Evolutionary conservation across 495 filamentous ascomycete genomes (phyloP).

Genomic region (Lindgomyces ingoldianus): DNA sequence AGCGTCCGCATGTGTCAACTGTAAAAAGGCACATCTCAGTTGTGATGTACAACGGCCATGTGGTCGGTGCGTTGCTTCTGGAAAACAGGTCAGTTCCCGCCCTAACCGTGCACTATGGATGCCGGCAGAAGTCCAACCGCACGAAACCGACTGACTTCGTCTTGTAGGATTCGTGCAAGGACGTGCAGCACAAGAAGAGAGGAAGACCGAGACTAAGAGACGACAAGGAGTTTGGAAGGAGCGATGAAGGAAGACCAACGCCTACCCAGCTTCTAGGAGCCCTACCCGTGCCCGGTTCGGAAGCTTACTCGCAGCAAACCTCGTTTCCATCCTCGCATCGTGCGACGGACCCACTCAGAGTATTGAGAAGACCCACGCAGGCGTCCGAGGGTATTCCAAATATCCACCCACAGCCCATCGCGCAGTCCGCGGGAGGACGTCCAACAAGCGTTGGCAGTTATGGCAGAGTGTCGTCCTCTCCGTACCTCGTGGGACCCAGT

Average conservation of each 20-base stretch:
- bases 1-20: conserved; percentile 94
- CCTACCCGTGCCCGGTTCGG: conserved; percentile 8
- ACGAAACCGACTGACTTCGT: conserved; percentile 11
- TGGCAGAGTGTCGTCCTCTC: conserved; percentile 8
- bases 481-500: conserved; percentile 15
- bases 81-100: conserved; percentile 58
- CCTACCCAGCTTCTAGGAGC: conserved; percentile 14
- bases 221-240: conserved; percentile 56
- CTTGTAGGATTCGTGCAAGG: conserved; percentile 75
- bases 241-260: conserved; percentile 23
- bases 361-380: conserved; percentile 15
- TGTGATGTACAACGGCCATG: conserved; percentile 69
- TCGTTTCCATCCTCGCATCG: conserved; percentile 17
- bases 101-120: conserved; percentile 4
- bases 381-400: conserved; percentile 16
- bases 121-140: too few relatives aligned
- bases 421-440: neutral
- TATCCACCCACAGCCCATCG: conserved; percentile 7
- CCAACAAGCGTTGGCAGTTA: conserved; percentile 21
- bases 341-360: conserved; percentile 18
- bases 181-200: conserved; percentile 95
- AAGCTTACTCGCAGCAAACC: conserved; percentile 6
- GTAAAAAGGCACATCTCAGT: conserved; percentile 91
- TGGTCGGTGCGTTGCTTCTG: conserved; percentile 61
- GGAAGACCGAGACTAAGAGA: conserved; percentile 89